Evolutionary conservation across 2,329 filamentous ascomycete species (phyloP), one percentile per base, ranked within the genome.

Genomic region (Grosmannia huntii): DNA sequence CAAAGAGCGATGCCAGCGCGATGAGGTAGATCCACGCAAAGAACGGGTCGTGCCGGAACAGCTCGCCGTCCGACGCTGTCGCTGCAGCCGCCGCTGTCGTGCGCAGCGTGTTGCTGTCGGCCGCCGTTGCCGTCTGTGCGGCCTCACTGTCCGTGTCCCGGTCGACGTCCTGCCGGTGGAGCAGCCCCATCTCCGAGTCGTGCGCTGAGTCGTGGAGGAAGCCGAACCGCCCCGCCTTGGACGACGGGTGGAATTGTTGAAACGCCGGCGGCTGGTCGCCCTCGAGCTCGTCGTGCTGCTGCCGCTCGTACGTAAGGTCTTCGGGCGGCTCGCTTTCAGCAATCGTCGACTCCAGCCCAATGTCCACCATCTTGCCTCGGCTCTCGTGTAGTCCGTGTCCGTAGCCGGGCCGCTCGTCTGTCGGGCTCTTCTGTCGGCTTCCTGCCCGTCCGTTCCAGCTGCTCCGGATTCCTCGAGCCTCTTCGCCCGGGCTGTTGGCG

Each of bases 11-110:
- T 52, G 89, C 90, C 57, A 95, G 74, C 38, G 84, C 84, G 65
- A 97, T 94, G 53, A 95, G 74, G 69, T 91, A 99, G 50, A 96
- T 78, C 72, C 89, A 91, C 4, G 88, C 89, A 78, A 94, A 99
- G 72, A 97, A 95, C 5, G 85, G 78, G 70, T 99, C 94, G 69
- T 97, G 90, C 55, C 81, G 79, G 60, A 90, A 90, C 25, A 87
- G 80, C 66, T 91, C 86, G 55, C 79, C 78, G 48, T 84, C 79
- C 5, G 82, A 75, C 12, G 80, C 73, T 27, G 27, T 74, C 27
- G 81, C 76, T 36, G 84, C 75, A 0, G 80, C 69, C 2, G 70
- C 66, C 21, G 73, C 68, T 12, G 68, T 62, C 60, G 55, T 27
- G 16, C 33, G 54, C 53, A 38, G 6, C 52, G 6, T 31, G 25